A percentile compares a stretch with the other conserved stretches of the same genome.
These are phyloP conservation scores for Trametes cinnabarina DNA, from an alignment of 768 basidiomycete genomes.

Conservation along the genomic window DNA sequence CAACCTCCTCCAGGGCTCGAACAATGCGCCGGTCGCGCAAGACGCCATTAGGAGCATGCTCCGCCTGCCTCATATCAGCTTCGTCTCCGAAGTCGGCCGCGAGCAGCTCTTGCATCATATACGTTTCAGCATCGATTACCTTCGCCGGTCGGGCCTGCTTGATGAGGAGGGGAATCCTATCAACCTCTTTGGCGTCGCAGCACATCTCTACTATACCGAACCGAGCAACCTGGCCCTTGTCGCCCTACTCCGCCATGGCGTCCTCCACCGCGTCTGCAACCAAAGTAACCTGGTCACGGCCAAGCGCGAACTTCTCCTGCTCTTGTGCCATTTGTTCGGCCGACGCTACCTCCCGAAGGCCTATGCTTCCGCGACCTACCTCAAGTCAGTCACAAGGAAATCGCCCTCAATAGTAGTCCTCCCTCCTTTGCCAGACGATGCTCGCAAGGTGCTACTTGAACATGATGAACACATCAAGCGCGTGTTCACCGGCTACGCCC, in stretches of 20 bases:
- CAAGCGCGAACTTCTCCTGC: constrained; percentile 47
- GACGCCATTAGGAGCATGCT: constrained; percentile 52
- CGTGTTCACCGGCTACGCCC: constrained; percentile 56
- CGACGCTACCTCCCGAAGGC: constrained; percentile 51
- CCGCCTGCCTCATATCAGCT: constrained; percentile 56
- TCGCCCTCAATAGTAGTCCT: constrained; percentile 60
- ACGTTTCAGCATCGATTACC: constrained; percentile 70
- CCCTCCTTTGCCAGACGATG: constrained; percentile 44
- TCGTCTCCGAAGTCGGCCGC: constrained; percentile 52
- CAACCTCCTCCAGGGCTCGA: constrained; percentile 63
- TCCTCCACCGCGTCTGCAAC: constrained; percentile 55
- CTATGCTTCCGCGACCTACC: constrained; percentile 38
- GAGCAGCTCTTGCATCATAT: constrained; percentile 63
- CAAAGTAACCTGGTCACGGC: constrained; percentile 40
- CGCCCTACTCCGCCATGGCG: constrained; percentile 52
- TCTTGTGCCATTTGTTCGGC: constrained; percentile 67
- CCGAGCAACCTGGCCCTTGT: constrained; percentile 70
- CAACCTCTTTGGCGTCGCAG: constrained; percentile 52
- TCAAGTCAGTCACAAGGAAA: constrained; percentile 36
- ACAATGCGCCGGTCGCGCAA: constrained; percentile 46
- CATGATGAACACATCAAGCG: constrained; percentile 51
- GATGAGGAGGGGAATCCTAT: constrained; percentile 54
- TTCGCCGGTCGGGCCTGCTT: constrained; percentile 55
- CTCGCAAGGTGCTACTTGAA: constrained; percentile 39
- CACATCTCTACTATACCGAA: constrained; percentile 64